Base-by-base conservation (phyloP, 2,329 filamentous ascomycete genomes). In the Penicillium expansum region DNA sequence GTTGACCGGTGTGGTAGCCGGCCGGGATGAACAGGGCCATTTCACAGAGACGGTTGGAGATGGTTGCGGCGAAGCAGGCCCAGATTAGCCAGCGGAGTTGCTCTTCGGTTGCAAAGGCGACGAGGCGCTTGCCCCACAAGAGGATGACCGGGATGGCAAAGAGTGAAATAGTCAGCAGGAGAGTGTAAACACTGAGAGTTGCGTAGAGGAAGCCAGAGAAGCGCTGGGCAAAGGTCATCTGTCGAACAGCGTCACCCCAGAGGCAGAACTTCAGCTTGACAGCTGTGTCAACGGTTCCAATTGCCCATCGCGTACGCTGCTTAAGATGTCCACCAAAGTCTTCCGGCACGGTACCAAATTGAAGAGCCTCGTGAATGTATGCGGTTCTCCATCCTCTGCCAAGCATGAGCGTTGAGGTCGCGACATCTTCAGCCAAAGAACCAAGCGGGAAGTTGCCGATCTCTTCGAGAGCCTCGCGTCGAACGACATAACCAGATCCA, bases 391-490 rank as follows among this genome's bases (percentile, higher is more conserved):
- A 88, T 42, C 85, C 85, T 57, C 75, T 78, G 2, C 82, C 83
- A 1, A 86, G 78, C 67, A 87, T 80, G 30, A 83, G 72, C 1
- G 80, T 83, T 6, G 83, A 86, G 3, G 81, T 85, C 48, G 79
- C 80, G 2, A 84, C 80, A 65, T 88, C 85, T 67, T 88, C 85
- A 5, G 83, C 80, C 8, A 87, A 72, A 5, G 82, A 85, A 14
- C 80, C 83, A 1, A 82, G 77, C 0, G 84, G 85, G 60, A 85
- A 87, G 62, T 84, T 83, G 62, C 83, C 85, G 58, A 87, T 86
- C 20, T 82, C 77, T 18, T 84, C 81, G 4, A 88, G 74, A 6
- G 85, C 85, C 52, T 79, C 71, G n/a, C 84, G 82, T 4, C 84
- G 82, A 29, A 81, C 78, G 5, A 84, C 73, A 61, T 85, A 87